Evolutionary conservation across 176 grass and related monocot species (phyloP), one percentile per base, ranked within the genome.

Genomic region (Pharus latifolius): DNA sequence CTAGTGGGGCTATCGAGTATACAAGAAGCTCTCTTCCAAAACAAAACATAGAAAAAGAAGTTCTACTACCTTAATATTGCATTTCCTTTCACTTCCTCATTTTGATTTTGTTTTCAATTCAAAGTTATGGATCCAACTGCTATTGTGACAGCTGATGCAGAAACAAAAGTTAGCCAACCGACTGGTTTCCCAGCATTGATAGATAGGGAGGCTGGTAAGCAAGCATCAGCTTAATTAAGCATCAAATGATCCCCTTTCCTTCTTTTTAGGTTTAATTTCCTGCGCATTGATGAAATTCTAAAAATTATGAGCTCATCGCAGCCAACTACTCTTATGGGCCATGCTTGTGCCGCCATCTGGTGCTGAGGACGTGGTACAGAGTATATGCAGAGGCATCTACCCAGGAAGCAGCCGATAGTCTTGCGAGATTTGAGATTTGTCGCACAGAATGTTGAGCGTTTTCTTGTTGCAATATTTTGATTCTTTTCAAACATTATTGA

Each of bases 351-450:
- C 89, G 29, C 89, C 89, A 50, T 93, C 89, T 37, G 94, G 89
- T 38, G 93, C 94, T 25, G 94, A 93, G 75, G 89, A 97, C 65
- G 78, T 93, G 63, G 83, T 98, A 22, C 81, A n/a, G 89, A 32
- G 90, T 98, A 10, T 98, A 98, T 43, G 89, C 94, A 12, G 94
- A 98, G 84, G 84, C 88, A 20, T 84, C 83, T 51, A 88, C 75
- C 2, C 67, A 78, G 77, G 86, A 85, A 72, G 81, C 87, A 75
- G 86, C 94, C 17, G 81, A 90, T 15, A 49, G 56, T 65, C 89
- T 97, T 63, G 86, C 89, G 56, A 79, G 67, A 52, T n/a, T n/a
- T n/a, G n/a, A n/a, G n/a, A n/a, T 85, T 71, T 32, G 89, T 90
- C 56, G 89, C 71, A 28, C 66, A 69, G 42, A 77, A 81, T 78